These are phyloP conservation scores for Albifimbria verrucaria DNA, from an alignment of 2,329 filamentous ascomycete genomes.

Conservation along the genomic window DNA sequence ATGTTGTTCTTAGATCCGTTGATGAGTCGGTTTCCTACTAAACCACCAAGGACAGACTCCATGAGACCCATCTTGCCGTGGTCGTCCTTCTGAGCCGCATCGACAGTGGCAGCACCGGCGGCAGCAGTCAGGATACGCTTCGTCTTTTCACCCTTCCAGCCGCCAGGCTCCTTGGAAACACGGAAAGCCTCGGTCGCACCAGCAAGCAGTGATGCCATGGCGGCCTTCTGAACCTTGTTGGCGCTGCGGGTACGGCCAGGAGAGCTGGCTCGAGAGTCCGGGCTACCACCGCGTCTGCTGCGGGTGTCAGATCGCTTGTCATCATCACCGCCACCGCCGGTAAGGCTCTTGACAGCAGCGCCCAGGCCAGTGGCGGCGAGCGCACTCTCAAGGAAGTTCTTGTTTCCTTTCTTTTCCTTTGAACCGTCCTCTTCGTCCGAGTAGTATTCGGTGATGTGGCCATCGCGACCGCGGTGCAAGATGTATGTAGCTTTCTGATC, in stretches of 20 bases:
- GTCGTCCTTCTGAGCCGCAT: slow-evolving; percentile 69
- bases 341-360: slow-evolving; percentile 58
- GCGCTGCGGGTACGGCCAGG: slow-evolving; percentile 50
- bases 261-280: slow-evolving; percentile 48
- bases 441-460: slow-evolving; percentile 51
- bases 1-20: slow-evolving; percentile 72
- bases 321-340: slow-evolving; percentile 45
- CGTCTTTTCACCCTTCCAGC: slow-evolving; percentile 88
- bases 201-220: slow-evolving; percentile 85
- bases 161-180: slow-evolving; percentile 81
- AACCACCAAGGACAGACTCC: slow-evolving; percentile 83
- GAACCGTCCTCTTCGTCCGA: slow-evolving; percentile 53
- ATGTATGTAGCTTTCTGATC: slow-evolving; percentile 52
- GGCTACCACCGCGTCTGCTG: slow-evolving; percentile 44
- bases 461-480: slow-evolving; percentile 52
- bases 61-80: slow-evolving; percentile 81
- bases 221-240: slow-evolving; percentile 75
- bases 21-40: slow-evolving; percentile 80
- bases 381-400: slow-evolving; percentile 62
- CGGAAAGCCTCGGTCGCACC: slow-evolving; percentile 91
- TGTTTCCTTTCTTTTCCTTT: slow-evolving; percentile 58
- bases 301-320: slow-evolving; percentile 37
- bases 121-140: slow-evolving; percentile 89
- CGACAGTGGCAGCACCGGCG: slow-evolving; percentile 79
- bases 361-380: slow-evolving; percentile 60